phyloP scores from a whole-genome alignment of 768 basidiomycete species.

The Xerocomellus dryophilus region DNA sequence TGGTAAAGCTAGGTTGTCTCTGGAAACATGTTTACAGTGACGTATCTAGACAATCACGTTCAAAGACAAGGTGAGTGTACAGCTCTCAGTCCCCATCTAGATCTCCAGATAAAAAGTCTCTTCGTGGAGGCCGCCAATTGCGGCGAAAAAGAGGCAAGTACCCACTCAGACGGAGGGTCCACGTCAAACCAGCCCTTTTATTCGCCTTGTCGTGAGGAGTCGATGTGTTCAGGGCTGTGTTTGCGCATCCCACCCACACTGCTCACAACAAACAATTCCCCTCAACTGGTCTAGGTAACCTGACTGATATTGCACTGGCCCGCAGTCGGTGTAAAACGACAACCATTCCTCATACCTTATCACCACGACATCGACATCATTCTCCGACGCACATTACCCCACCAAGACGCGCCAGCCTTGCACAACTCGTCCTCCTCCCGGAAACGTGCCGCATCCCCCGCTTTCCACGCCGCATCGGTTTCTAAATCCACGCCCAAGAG shows the following conservation, averaged over 20 bases:
- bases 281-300: background rate
- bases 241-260: background rate
- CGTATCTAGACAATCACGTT: background rate
- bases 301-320: background rate
- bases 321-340: background rate
- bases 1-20: background rate
- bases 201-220: background rate
- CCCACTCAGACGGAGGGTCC: background rate
- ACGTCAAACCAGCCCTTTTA: background rate
- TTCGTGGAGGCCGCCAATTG: background rate
- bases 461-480: slow-evolving; percentile 53
- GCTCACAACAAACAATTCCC: background rate
- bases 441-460: slow-evolving; percentile 39
- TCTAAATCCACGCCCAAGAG: slow-evolving; percentile 45
- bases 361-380: background rate
- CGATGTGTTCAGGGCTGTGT: background rate
- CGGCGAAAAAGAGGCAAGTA: background rate
- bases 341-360: background rate
- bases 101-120: background rate
- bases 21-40: background rate
- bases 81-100: background rate
- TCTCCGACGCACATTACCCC: background rate
- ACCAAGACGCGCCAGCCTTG: background rate
- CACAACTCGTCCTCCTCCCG: slow-evolving; percentile 31
- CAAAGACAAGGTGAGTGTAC: background rate